These are phyloP conservation scores for Pyricularia sp. DNA, from an alignment of 2,329 filamentous ascomycete species.

Conservation along the genomic window DNA sequence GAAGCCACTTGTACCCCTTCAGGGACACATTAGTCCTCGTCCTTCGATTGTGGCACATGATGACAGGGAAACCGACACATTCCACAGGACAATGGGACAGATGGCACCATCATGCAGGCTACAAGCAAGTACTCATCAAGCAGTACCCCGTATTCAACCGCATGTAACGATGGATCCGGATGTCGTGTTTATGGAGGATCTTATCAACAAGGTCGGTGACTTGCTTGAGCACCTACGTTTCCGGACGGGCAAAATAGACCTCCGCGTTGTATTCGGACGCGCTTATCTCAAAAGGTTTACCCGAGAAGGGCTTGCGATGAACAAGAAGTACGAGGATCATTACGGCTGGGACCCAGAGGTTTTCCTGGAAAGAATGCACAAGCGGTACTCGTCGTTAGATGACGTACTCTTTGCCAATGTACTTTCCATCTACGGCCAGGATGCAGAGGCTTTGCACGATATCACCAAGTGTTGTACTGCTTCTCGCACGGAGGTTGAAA, in stretches of 20 bases:
- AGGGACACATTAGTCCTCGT: neutral
- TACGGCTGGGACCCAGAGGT: constrained; percentile 15
- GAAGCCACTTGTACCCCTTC: neutral
- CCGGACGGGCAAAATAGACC: constrained; percentile 12
- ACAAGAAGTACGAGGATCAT: constrained; percentile 10
- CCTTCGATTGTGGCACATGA: neutral
- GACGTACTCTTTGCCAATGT: constrained; percentile 18
- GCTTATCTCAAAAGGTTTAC: constrained; percentile 14
- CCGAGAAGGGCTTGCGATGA: constrained; percentile 14
- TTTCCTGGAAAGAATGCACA: constrained; percentile 11
- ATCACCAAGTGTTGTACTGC: neutral
- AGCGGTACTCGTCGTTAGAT: constrained; percentile 6
- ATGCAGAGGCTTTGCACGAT: neutral
- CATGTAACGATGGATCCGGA: neutral
- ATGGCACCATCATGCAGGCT: neutral
- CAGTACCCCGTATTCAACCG: neutral
- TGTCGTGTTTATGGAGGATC: constrained; percentile 1
- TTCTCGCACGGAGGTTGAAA: neutral
- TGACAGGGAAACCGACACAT: neutral
- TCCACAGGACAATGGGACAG: constrained; percentile 3
- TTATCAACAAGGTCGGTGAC: constrained; percentile 7
- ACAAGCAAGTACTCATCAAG: neutral
- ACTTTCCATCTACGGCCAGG: constrained; percentile 16
- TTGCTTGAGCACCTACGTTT: constrained; percentile 13
- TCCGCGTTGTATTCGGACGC: constrained; percentile 20